These are phyloP conservation scores for Solanum chmielewskii DNA, from an alignment of 257 asterid species.

Conservation along the genomic window DNA sequence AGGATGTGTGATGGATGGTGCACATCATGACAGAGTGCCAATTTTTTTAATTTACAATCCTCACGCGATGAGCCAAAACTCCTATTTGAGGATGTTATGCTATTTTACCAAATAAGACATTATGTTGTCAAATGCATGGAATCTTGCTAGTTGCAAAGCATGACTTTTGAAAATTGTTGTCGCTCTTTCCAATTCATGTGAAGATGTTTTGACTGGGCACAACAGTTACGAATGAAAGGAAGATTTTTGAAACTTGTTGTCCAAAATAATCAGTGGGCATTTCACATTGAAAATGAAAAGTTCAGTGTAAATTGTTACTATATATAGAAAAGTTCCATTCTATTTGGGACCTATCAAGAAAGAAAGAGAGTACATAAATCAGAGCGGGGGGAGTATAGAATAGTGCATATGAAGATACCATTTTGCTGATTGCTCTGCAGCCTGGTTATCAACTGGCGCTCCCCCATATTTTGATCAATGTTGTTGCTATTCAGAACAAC, in stretches of 20 bases:
- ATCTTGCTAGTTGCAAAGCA: neutral
- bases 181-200: neutral
- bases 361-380: neutral
- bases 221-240: neutral
- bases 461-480: neutral
- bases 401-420: neutral
- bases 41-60: neutral
- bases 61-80: neutral
- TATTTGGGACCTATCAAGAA: neutral
- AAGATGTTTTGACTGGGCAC: neutral
- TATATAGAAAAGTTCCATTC: neutral
- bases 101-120: neutral
- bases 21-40: constrained; percentile 39
- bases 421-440: neutral
- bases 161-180: neutral
- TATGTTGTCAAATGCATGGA: neutral
- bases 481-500: neutral
- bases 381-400: neutral
- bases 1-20: neutral
- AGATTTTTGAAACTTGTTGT: neutral
- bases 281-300: neutral
- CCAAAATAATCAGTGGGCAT: neutral
- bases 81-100: neutral
- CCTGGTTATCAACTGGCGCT: neutral
- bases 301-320: neutral